phyloP scores from a whole-genome alignment of 192 early-diverging fungal species.

The Backusella westeae region DNA sequence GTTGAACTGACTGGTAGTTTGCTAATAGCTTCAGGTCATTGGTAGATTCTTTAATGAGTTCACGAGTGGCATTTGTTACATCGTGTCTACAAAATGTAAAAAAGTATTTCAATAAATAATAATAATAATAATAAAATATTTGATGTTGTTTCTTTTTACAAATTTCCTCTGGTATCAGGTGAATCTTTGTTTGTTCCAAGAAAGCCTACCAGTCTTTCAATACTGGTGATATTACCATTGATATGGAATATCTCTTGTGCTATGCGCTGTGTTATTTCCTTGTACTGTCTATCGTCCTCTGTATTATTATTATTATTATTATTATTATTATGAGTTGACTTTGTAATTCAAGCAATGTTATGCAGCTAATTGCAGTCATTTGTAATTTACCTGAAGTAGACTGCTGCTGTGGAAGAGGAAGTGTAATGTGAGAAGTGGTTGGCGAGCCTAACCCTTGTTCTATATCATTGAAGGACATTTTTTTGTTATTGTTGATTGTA shows the following conservation, averaged over 20 bases:
- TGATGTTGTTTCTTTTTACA: slow-evolving; percentile 47
- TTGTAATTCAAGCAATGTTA: too few relatives aligned
- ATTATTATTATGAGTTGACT: background rate
- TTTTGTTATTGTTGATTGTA: too few relatives aligned
- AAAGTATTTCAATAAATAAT: background rate
- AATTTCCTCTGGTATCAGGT: slow-evolving; percentile 63
- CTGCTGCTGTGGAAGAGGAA: background rate
- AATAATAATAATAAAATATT: background rate
- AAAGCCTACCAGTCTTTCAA: slow-evolving; percentile 74
- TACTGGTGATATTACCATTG: slow-evolving; percentile 79
- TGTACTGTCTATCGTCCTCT: slow-evolving; percentile 47
- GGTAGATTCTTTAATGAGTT: slow-evolving; percentile 76
- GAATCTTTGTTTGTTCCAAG: slow-evolving; percentile 80
- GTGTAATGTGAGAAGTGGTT: background rate
- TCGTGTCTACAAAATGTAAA: slow-evolving; percentile 49
- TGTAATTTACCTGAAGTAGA: background rate
- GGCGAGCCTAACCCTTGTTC: slow-evolving; percentile 7
- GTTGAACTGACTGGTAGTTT: slow-evolving; percentile 42
- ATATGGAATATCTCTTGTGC: slow-evolving; percentile 87
- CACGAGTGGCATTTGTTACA: slow-evolving; percentile 78
- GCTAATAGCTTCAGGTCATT: slow-evolving; percentile 74
- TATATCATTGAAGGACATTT: slow-evolving; percentile 23
- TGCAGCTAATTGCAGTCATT: too few relatives aligned
- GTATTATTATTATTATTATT: background rate
- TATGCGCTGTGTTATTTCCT: slow-evolving; percentile 58